Percentiles rank a stretch among this genome's conserved stretches.
Conservation (phyloP, 768 basidiomycete species). For the Melanogaster broomeanus region DNA sequence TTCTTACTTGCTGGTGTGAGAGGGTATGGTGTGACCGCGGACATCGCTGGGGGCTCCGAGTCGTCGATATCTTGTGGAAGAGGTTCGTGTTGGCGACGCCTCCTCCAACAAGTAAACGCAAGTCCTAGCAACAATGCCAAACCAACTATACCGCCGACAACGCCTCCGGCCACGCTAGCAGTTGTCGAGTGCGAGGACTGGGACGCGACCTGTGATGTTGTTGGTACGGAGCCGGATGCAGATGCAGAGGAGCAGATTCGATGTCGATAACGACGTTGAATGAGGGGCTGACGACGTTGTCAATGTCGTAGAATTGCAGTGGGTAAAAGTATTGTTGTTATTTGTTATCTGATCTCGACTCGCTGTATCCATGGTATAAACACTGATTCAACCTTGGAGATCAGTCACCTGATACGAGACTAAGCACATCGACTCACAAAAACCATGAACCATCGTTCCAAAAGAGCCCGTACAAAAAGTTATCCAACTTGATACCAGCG, state of each 20-base stretch:
- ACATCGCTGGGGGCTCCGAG: neutral
- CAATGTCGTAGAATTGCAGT: slow-evolving; percentile 17
- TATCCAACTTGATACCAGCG: slow-evolving; percentile 18
- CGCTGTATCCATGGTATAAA: slow-evolving; percentile 19
- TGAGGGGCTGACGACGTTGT: neutral
- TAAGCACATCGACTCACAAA: slow-evolving; percentile 10
- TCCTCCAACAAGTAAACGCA: neutral
- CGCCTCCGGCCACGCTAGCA: neutral
- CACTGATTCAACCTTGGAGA: slow-evolving; percentile 8
- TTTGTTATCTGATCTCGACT: slow-evolving; percentile 14
- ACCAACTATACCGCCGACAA: slow-evolving; percentile 1
- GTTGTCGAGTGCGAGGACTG: neutral
- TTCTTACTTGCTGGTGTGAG: neutral
- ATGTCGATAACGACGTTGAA: slow-evolving; percentile 3
- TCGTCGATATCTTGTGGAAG: neutral
- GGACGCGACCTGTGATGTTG: neutral
- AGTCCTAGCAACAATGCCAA: neutral
- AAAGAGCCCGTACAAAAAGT: slow-evolving; percentile 19
- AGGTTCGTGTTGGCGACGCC: neutral
- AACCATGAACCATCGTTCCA: slow-evolving; percentile 22
- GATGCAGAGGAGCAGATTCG: neutral
- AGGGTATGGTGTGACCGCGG: neutral
- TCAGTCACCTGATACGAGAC: neutral
- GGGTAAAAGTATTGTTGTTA: slow-evolving; percentile 31
- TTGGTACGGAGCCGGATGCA: neutral